phyloP scores from a whole-genome alignment of 495 filamentous ascomycete genomes.

The Mycothermus thermophilus region DNA sequence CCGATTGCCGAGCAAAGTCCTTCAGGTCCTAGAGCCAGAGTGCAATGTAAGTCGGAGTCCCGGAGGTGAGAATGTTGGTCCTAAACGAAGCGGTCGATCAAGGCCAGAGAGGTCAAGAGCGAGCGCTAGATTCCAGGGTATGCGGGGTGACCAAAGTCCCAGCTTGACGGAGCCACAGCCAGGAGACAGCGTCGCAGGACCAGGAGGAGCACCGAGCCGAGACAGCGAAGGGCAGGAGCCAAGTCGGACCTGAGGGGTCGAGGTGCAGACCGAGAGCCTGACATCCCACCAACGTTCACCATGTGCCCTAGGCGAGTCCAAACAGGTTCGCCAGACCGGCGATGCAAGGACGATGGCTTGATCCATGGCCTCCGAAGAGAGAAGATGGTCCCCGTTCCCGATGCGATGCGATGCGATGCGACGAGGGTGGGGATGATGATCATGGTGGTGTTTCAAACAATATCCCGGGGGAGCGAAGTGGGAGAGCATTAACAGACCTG shows the following conservation, averaged over 20 bases:
- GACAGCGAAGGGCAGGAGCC: too few relatives aligned
- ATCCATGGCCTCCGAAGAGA: conserved; percentile 16
- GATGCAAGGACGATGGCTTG: conserved; percentile 7
- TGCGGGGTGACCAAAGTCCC: too few relatives aligned
- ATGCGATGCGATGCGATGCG: too few relatives aligned
- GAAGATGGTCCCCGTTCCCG: too few relatives aligned
- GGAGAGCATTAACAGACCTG: conserved; percentile 78
- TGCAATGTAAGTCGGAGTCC: conserved; percentile 40
- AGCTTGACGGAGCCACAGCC: too few relatives aligned
- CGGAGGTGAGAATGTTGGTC: conserved; percentile 20
- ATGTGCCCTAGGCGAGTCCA: conserved; percentile 4
- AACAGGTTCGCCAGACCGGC: conserved; percentile 10
- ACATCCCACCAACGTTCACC: conserved; percentile 4
- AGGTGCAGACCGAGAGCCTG: conserved; percentile 2
- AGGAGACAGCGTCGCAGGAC: too few relatives aligned
- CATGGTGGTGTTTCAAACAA: too few relatives aligned
- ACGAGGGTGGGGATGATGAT: too few relatives aligned
- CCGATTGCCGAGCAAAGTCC: conserved; percentile 96
- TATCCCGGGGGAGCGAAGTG: conserved; percentile 41
- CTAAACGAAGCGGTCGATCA: conserved; percentile 32
- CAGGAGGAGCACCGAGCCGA: too few relatives aligned
- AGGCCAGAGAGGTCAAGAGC: conserved; percentile 26
- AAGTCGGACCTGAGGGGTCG: too few relatives aligned
- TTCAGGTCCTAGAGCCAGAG: conserved; percentile 83
- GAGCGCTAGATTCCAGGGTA: conserved; percentile 10